phyloP scores from a whole-genome alignment of 768 basidiomycete genomes.

The Stropharia rugosoannulata region DNA sequence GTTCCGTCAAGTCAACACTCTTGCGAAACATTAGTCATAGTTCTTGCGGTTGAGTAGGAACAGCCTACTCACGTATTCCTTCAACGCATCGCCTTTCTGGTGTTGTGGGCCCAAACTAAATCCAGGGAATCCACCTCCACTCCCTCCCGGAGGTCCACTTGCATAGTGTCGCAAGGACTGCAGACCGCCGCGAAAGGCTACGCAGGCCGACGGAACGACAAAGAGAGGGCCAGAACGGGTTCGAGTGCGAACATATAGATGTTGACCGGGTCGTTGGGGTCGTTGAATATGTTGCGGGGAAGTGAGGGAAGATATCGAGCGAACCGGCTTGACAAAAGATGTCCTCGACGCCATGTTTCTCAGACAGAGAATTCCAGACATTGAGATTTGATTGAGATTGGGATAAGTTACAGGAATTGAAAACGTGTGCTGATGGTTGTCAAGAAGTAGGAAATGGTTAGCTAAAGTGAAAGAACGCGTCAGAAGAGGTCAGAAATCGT shows the following conservation, averaged over 20 bases:
- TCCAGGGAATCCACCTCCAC: constrained; percentile 56
- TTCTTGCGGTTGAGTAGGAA: not conserved
- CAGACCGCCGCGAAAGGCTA: constrained; percentile 10
- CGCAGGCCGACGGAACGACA: constrained; percentile 24
- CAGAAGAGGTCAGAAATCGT: not conserved
- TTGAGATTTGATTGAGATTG: not conserved
- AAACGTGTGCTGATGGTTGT: not conserved
- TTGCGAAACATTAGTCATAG: constrained; percentile 21
- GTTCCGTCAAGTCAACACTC: constrained; percentile 83
- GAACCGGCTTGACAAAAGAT: not conserved
- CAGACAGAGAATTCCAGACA: not conserved
- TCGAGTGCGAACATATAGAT: constrained; percentile 21
- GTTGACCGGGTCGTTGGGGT: not conserved
- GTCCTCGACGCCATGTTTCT: not conserved
- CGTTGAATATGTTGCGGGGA: not conserved
- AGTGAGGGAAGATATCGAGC: constrained; percentile 6
- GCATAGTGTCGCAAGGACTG: constrained; percentile 18
- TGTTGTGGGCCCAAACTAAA: constrained; percentile 60
- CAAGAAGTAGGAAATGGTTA: not conserved
- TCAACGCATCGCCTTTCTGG: constrained; percentile 82
- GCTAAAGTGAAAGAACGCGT: not conserved
- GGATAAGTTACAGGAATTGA: not conserved
- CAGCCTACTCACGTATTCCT: constrained; percentile 56
- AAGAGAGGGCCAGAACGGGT: constrained; percentile 22
- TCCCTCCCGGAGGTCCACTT: constrained; percentile 37